These are phyloP conservation scores for Wolfiporia cocos DNA, from an alignment of 1,284 basidiomycete species.

Conservation along the genomic window DNA sequence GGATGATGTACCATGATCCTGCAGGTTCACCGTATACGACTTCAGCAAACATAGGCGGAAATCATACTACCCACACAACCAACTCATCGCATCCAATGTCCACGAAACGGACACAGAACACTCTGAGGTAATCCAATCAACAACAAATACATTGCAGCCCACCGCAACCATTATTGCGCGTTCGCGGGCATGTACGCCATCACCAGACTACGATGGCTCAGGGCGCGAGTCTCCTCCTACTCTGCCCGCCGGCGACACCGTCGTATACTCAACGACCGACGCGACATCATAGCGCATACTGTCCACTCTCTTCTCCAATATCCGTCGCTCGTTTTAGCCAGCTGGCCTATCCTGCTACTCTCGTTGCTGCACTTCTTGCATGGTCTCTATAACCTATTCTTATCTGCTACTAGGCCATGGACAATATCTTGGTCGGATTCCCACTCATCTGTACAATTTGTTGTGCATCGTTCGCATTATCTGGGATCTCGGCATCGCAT, in stretches of 20 bases:
- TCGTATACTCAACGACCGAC: too few relatives aligned
- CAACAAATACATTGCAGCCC: conserved; percentile 38
- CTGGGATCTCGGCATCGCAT: too few relatives aligned
- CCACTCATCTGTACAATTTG: too few relatives aligned
- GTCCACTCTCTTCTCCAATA: too few relatives aligned
- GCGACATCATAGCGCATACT: too few relatives aligned
- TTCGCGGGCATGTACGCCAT: conserved; percentile 56
- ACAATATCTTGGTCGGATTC: too few relatives aligned
- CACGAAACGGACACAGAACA: conserved; percentile 36
- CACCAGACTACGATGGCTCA: conserved; percentile 13
- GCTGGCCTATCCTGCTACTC: too few relatives aligned
- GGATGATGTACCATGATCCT: background rate
- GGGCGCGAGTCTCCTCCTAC: conserved; percentile 13
- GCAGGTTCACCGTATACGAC: conserved; percentile 76
- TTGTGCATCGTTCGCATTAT: too few relatives aligned
- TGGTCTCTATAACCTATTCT: too few relatives aligned
- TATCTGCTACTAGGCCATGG: too few relatives aligned
- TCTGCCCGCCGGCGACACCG: background rate
- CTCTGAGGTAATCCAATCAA: conserved; percentile 27
- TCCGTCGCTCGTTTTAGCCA: too few relatives aligned
- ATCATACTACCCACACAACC: conserved; percentile 78
- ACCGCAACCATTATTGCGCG: conserved; percentile 41
- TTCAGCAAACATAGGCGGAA: conserved; percentile 56
- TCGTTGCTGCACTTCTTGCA: too few relatives aligned
- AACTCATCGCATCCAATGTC: conserved; percentile 47